phyloP scores from a whole-genome alignment of 306 rosid species.

The Carpinus fangiana region DNA sequence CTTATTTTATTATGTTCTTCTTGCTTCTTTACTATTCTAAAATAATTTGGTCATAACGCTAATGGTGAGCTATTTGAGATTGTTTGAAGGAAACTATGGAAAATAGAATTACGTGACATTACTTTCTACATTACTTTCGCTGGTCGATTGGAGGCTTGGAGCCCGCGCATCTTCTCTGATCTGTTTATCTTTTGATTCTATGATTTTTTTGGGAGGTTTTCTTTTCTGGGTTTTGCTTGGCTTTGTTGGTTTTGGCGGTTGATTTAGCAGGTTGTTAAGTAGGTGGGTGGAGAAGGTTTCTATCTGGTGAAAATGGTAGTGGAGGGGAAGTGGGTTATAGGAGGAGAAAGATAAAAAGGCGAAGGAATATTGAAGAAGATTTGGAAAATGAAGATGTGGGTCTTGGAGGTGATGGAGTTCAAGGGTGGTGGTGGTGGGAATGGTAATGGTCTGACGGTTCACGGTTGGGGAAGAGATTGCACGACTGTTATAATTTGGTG shows the following conservation, averaged over 20 bases:
- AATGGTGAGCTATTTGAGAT: background rate
- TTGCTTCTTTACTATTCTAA: too few relatives aligned
- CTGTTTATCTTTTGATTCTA: too few relatives aligned
- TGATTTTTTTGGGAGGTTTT: too few relatives aligned
- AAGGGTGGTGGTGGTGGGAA: slow-evolving; percentile 10
- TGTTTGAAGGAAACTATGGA: background rate
- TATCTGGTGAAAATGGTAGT: slow-evolving; percentile 15
- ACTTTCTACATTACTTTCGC: too few relatives aligned
- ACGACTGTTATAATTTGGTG: slow-evolving; percentile 22
- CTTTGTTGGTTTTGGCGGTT: too few relatives aligned
- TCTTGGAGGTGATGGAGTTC: slow-evolving; percentile 6
- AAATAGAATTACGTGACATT: too few relatives aligned
- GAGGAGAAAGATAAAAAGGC: slow-evolving; percentile 10
- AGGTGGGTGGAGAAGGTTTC: slow-evolving; percentile 11
- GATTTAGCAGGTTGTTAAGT: background rate
- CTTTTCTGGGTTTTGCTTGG: too few relatives aligned
- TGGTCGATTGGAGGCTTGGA: too few relatives aligned
- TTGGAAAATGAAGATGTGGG: slow-evolving; percentile 31
- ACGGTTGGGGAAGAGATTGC: slow-evolving; percentile 27
- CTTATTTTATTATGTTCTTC: too few relatives aligned
- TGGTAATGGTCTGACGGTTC: slow-evolving; percentile 18
- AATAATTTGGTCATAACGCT: too few relatives aligned
- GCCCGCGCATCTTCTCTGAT: too few relatives aligned
- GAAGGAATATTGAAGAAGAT: slow-evolving; percentile 9
- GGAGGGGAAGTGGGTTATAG: slow-evolving; percentile 8